Percentiles rank a stretch among this genome's conserved stretches.
These are phyloP conservation scores for Abelmoschus esculentus DNA, from an alignment of 345 rosid genomes.

Conservation along the genomic window DNA sequence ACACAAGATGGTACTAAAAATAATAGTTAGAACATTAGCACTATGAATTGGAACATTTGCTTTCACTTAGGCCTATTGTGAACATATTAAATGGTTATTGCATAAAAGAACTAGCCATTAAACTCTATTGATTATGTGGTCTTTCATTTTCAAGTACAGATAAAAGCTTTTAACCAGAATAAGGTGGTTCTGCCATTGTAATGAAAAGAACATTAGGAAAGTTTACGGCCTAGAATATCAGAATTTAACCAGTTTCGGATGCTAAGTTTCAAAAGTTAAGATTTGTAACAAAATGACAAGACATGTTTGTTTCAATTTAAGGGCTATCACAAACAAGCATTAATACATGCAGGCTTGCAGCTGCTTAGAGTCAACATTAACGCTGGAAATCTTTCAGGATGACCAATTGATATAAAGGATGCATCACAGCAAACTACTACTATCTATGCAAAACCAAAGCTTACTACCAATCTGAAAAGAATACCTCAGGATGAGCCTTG, in stretches of 20 bases:
- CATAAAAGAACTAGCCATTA: no score
- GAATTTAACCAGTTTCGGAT: not conserved
- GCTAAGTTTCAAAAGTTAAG: no score
- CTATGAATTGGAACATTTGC: not conserved
- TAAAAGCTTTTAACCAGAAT: no score
- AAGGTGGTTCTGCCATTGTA: no score
- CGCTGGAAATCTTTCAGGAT: not conserved
- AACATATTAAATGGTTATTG: no score
- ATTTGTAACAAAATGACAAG: no score
- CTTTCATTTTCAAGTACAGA: no score
- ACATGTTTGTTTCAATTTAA: no score
- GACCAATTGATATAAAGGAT: not conserved
- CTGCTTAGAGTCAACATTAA: not conserved
- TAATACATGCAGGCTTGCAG: no score
- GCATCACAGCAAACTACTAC: not conserved
- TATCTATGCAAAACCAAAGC: not conserved
- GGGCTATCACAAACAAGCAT: not conserved
- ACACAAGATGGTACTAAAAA: not conserved
- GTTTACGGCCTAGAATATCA: not conserved
- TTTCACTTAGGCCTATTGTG: no score
- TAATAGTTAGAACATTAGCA: not conserved
- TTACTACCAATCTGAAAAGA: not conserved
- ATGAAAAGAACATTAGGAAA: not conserved
- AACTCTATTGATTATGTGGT: no score
- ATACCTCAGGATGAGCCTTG: slow-evolving; percentile 66